Evolutionary conservation across 1,284 basidiomycete species (phyloP), one percentile per base, ranked within the genome.

Genomic region (Porodaedalea pini): DNA sequence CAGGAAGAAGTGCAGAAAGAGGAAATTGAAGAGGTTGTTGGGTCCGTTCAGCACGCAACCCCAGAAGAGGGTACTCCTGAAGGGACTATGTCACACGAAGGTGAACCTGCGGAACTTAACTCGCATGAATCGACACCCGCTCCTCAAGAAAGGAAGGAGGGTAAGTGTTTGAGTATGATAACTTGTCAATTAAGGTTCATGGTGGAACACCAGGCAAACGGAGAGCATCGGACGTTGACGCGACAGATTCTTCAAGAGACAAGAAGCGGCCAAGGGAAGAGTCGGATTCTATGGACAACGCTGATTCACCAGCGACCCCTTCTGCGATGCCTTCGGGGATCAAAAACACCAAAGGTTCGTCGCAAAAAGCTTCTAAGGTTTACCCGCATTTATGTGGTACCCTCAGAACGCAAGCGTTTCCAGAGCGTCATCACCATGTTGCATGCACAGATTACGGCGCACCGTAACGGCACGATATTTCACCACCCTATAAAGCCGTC

Each of bases 401-500:
- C 70, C 76, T 21, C 31, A 57, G 78, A 82, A 4, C 73, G 79
- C 65, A 92, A 89, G 64, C 82, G 82, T 37, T 92, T 92, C 67
- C 88, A 93, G 68, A 85, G 82, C 53, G 82, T 93, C 51, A 90
- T 94, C 56, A 76, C 78, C 52, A 82, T 90, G 77, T 77, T 96
- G 23, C 86, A 94, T 68, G 83, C 85, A 4, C 83, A 87, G 61
- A 94, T 96, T 57, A 85, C 85, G 2, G 81, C 87, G 64, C 91
- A 95, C 66, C 83, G 88, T 47, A 91, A 88, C 64, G 92, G 91
- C 37, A 90, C 87, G 60, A 90, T 95, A 51, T 97, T 97, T 69
- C 88, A 92, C 67, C 88, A 91, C 63, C 93, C 93, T 3, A 94
- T 98, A 68, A 91, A 88, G 67, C 81, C 82, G 58, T 83, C 82